These are phyloP conservation scores for Linum usitatissimum DNA, from an alignment of 345 rosid species.

Conservation along the genomic window DNA sequence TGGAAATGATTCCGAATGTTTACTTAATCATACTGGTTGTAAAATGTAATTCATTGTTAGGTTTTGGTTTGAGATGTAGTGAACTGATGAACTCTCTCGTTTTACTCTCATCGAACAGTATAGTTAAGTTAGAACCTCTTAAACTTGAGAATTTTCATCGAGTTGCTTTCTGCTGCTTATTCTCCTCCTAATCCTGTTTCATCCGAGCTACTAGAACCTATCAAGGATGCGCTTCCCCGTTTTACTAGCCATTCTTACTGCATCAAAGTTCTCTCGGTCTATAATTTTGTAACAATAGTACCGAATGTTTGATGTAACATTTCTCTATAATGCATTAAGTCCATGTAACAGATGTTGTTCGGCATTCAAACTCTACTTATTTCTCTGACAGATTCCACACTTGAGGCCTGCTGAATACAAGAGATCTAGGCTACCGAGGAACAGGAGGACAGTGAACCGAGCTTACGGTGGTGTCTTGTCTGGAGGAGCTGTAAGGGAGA, in stretches of 20 bases:
- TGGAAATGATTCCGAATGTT: too few relatives aligned
- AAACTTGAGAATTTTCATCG: too few relatives aligned
- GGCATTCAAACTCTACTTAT: background rate
- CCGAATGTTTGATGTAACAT: background rate
- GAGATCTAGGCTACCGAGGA: constrained; percentile 10
- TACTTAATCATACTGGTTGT: background rate
- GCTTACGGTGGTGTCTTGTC: constrained; percentile 10
- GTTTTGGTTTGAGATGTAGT: background rate
- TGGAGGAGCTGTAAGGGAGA: constrained; percentile 5
- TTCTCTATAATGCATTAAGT: background rate
- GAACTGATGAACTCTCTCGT: background rate
- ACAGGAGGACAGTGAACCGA: constrained; percentile 10
- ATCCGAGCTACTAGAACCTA: too few relatives aligned
- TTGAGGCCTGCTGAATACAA: constrained; percentile 10
- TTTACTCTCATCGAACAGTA: too few relatives aligned
- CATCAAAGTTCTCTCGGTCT: background rate
- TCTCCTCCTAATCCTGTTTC: too few relatives aligned
- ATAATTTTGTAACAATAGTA: background rate
- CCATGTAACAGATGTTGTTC: too few relatives aligned
- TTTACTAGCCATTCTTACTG: too few relatives aligned
- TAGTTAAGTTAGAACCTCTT: too few relatives aligned
- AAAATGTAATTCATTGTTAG: background rate
- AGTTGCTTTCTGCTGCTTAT: too few relatives aligned
- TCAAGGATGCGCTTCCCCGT: too few relatives aligned
- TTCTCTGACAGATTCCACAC: constrained; percentile 6